Conservation (phyloP, 192 early-diverging fungal genomes). For the Coemansia sp. region DNA sequence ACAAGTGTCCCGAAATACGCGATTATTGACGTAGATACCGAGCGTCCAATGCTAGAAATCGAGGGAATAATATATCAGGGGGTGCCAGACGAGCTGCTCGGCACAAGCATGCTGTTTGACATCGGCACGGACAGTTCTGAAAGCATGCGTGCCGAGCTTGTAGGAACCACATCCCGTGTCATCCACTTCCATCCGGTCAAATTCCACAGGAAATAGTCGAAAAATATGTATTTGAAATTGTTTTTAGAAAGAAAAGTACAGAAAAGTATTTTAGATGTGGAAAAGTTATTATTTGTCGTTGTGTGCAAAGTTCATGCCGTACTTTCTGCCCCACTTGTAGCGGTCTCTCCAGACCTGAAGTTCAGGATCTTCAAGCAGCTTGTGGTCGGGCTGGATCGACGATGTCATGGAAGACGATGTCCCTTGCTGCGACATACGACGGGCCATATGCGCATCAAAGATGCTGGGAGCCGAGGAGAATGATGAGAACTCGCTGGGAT, state of each 20-base stretch:
- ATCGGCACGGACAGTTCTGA: constrained; percentile 12
- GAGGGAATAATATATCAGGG: constrained; percentile 42
- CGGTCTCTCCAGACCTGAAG: constrained; percentile 50
- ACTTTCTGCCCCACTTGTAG: constrained; percentile 51
- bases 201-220: constrained; percentile 6
- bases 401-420: background rate
- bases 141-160: constrained; percentile 14
- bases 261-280: background rate
- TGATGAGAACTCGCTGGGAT: constrained; percentile 49
- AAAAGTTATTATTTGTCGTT: constrained; percentile 30
- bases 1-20: constrained; percentile 23
- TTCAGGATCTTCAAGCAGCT: constrained; percentile 40
- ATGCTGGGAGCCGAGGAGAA: constrained; percentile 37
- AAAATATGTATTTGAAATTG: background rate
- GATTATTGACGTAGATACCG: constrained; percentile 38
- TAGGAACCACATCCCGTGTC: constrained; percentile 30
- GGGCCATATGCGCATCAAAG: constrained; percentile 17
- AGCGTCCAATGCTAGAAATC: constrained; percentile 39
- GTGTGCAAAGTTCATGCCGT: constrained; percentile 53
- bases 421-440: constrained; percentile 20
- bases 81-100: constrained; percentile 34
- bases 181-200: constrained; percentile 30
- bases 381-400: constrained; percentile 33
- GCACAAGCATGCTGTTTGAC: constrained; percentile 40
- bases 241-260: background rate